Percentiles rank a stretch among this genome's conserved stretches.
Conservation (phyloP, 257 asterid species). For the Solanum sejunctum region DNA sequence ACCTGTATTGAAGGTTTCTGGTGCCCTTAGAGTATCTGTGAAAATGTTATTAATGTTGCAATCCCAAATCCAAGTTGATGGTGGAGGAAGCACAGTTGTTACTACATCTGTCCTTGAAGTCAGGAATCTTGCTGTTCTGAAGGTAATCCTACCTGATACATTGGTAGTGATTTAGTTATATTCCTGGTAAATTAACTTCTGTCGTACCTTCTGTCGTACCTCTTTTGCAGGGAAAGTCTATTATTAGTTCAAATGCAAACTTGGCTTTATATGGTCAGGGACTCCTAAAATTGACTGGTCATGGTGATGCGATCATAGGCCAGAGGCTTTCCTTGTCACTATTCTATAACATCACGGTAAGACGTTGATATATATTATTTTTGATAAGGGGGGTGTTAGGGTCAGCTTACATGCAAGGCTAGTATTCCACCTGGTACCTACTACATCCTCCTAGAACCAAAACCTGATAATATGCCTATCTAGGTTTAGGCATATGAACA, state of each 20-base stretch:
- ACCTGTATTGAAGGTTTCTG: slow-evolving; percentile 47
- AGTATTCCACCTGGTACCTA: not conserved
- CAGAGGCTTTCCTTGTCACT: slow-evolving; percentile 81
- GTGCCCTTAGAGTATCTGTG: slow-evolving; percentile 83
- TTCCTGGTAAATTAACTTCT: not conserved
- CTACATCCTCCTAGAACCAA: not conserved
- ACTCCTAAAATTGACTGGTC: slow-evolving; percentile 62
- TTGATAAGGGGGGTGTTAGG: not conserved
- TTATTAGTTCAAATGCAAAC: slow-evolving; percentile 82
- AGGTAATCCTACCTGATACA: slow-evolving; percentile 32
- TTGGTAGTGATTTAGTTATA: not conserved
- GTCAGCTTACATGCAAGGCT: not conserved
- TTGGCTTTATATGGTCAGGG: slow-evolving; percentile 91
- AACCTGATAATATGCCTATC: not conserved
- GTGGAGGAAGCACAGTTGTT: slow-evolving; percentile 65
- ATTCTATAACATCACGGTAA: slow-evolving; percentile 85
- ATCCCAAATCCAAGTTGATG: slow-evolving; percentile 80
- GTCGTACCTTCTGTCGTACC: not conserved
- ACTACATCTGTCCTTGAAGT: slow-evolving; percentile 87
- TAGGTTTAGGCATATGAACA: not conserved
- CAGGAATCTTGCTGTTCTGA: slow-evolving; percentile 92
- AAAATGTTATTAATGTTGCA: slow-evolving; percentile 95
- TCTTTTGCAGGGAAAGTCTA: slow-evolving; percentile 62
- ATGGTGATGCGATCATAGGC: slow-evolving; percentile 88
- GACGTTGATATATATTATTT: slow-evolving; percentile 9